A percentile compares a stretch with the other conserved stretches of the same genome.
These are phyloP conservation scores for Cryptococcus jaspeensis DNA, from an alignment of 1,284 basidiomycete species.

Conservation along the genomic window DNA sequence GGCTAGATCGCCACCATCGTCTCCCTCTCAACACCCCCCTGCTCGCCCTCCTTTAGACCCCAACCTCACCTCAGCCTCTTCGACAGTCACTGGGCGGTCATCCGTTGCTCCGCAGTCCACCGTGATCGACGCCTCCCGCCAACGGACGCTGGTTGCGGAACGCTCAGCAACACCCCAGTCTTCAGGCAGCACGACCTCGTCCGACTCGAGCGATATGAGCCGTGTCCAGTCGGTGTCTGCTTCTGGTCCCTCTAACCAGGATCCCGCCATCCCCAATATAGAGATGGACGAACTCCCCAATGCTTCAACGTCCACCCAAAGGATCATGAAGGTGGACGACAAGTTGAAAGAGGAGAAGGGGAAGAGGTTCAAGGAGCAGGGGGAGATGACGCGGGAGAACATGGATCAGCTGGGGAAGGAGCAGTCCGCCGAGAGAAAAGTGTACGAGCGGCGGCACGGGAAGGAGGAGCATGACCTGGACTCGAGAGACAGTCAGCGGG, in stretches of 20 bases:
- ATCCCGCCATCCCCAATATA: slow-evolving; percentile 41
- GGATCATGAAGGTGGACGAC: neutral
- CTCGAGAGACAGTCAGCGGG: slow-evolving; percentile 1
- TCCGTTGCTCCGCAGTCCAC: neutral
- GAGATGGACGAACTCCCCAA: neutral
- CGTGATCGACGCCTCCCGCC: neutral
- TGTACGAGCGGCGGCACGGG: too few relatives aligned
- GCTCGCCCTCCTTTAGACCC: neutral
- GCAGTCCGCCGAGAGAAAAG: neutral
- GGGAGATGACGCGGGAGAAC: slow-evolving; percentile 16
- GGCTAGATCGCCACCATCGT: too few relatives aligned
- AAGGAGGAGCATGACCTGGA: neutral
- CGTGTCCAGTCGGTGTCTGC: slow-evolving; percentile 8
- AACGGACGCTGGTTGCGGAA: neutral
- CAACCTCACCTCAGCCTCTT: neutral
- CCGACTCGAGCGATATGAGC: slow-evolving; percentile 2
- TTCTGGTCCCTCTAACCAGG: slow-evolving; percentile 30
- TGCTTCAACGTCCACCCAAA: neutral
- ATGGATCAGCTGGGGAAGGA: slow-evolving; percentile 13
- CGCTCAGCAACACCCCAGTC: neutral
- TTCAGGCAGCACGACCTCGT: too few relatives aligned
- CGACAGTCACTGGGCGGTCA: neutral
- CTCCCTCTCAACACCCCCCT: neutral
- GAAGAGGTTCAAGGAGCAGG: slow-evolving; percentile 2
- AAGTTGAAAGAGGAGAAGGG: slow-evolving; percentile 3